Evolutionary conservation across 805 yeast species (phyloP), one percentile per base, ranked within the genome.

Genomic region (Maudiozyma barnettii): DNA sequence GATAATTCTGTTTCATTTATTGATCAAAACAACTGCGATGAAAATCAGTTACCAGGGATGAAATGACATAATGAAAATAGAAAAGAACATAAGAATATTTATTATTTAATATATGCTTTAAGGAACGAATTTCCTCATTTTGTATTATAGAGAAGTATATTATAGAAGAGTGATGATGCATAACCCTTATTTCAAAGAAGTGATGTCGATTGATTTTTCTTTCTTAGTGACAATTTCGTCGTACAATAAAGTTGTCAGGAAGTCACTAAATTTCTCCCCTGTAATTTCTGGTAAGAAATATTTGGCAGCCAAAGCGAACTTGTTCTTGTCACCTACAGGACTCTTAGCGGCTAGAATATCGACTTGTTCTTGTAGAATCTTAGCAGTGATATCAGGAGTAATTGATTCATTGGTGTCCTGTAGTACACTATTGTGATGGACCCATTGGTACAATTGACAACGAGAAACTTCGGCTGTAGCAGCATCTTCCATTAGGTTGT

Each of bases 391-490:
- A 35, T 77, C 79, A 47, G 84, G 76, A 47, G 84, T 80, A 35
- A 84, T 74, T 26, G 60, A 68, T 47, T 70, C 74, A 44, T 81
- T 81, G 22, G 79, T 72, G 58, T 82, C 87, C 47, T 78, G 73
- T 50, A 77, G 62, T 46, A 63, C 68, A 42, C 79, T 84, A 44
- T 78, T 77, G 62, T 84, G 91, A 49, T 79, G 82, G 45, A 81
- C 85, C 95, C 95, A 84, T 63, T 86, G 88, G 74, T 81, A 82
- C 55, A 84, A 72, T 68, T 83, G 90, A 51, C 88, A 76, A 70
- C 93, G 77, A 36, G 90, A 81, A 37, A 84, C 95, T 67, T 84
- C 95, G 36, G 91, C 91, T 44, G 95, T 84, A 36, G 91, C 91
- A 30, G 95, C 95, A 65, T 84, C 95, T 68, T 84, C 95, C 95